These are phyloP conservation scores for Verbascum thapsus DNA, from an alignment of 257 asterid species.

Conservation along the genomic window DNA sequence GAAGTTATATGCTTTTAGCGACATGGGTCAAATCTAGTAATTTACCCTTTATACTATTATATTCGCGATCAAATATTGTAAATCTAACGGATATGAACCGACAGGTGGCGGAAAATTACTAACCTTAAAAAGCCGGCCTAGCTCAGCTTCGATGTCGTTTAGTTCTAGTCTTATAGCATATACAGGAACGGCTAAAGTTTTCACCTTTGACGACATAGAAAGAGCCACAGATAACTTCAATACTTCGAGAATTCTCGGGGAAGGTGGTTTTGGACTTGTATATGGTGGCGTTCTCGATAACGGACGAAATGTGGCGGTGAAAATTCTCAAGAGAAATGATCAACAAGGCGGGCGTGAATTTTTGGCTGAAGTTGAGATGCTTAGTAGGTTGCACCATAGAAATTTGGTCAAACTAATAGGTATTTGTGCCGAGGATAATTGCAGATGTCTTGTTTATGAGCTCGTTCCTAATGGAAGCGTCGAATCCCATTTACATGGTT, in stretches of 20 bases:
- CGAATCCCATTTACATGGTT: conserved; percentile 91
- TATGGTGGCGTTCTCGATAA: conserved; percentile 79
- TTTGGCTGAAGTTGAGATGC: conserved; percentile 96
- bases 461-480: conserved; percentile 93
- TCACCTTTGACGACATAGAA: conserved; percentile 56
- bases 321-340: conserved; percentile 81
- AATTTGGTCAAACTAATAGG: conserved; percentile 85
- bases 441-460: conserved; percentile 75
- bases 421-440: conserved; percentile 70
- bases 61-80: too few species aligned
- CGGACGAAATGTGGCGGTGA: conserved; percentile 76
- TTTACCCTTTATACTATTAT: too few species aligned
- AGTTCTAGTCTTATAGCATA: conserved; percentile 67
- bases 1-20: too few species aligned
- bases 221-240: conserved; percentile 63
- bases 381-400: conserved; percentile 81
- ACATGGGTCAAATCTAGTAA: too few species aligned
- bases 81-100: conserved; percentile 20
- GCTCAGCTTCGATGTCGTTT: conserved; percentile 62
- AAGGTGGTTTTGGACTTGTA: conserved; percentile 95
- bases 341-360: conserved; percentile 84
- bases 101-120: conserved; percentile 55
- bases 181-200: conserved; percentile 76
- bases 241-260: conserved; percentile 63
- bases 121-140: conserved; percentile 52